Base-by-base conservation (phyloP, 768 basidiomycete genomes). In the Gautieria morchelliformis region DNA sequence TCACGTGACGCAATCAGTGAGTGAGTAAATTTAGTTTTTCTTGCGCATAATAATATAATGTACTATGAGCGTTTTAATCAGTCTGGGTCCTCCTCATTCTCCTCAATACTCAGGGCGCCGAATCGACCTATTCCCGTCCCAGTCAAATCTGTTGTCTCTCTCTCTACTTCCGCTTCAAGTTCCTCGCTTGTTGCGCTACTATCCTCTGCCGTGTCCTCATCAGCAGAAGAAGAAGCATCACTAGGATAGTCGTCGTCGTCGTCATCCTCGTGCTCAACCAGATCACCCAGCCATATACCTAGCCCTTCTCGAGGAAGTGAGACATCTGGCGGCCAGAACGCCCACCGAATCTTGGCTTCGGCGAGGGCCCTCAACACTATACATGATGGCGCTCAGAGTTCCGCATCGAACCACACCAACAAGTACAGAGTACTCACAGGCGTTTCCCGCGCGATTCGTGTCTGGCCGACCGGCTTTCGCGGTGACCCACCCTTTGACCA, bases 381-480 rank as follows among this genome's bases (percentile, higher is more conserved):
- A 49, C 5, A 40, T 22, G 52, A 41, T 42, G 35, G 47, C n/a
- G n/a, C 49, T 40, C 35, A 51, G 37, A 4, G 49, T 10, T 44
- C 15, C 19, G 27, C 9, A 11, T 40, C 12, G 42, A 37, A 22
- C 19, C 14, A 27, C 35, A 39, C 8, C 22, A 58, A 57, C 35
- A n/a, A n/a, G n/a, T n/a, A n/a, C n/a, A 22, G 30, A 53, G 27
- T 8, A 80, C 90, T 68, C 67, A 93, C 93, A 84, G 11, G 84
- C 82, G 67, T 94, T 94, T 33, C 93, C 94, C 3, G 94, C 90
- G 42, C 94, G 80, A 65, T 91, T 85, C 22, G 88, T 73, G 70
- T 98, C 94, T 2, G 93, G 86, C 60, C 94, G 70, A 1, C 92
- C 93, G 5, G 89, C 89, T 69, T 93, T 89, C 10, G 94, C 93